These are phyloP conservation scores for Talaromyces sp. DNA, from an alignment of 2,329 filamentous ascomycete genomes.

Conservation along the genomic window DNA sequence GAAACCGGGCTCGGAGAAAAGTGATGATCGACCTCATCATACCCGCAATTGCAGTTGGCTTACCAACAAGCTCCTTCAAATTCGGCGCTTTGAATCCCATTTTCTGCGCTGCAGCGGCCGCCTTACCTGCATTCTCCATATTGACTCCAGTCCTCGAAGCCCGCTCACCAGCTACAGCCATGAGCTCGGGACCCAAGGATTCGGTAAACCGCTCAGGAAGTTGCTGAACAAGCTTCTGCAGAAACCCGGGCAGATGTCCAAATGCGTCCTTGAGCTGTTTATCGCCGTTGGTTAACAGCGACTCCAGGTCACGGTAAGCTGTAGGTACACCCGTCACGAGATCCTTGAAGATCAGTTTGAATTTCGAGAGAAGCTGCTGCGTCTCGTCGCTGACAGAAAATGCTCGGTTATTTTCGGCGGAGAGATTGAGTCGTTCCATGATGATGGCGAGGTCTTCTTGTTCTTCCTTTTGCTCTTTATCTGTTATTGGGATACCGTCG, in stretches of 20 bases:
- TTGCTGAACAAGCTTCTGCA: slow-evolving; percentile 82
- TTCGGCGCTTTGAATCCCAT: slow-evolving; percentile 66
- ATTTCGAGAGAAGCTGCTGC: slow-evolving; percentile 73
- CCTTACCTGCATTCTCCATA: slow-evolving; percentile 48
- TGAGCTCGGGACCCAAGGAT: slow-evolving; percentile 72
- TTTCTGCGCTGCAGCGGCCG: slow-evolving; percentile 57
- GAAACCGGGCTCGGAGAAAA: slow-evolving; percentile 81
- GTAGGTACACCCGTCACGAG: slow-evolving; percentile 89
- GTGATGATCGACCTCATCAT: slow-evolving; percentile 89
- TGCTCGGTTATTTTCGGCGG: slow-evolving; percentile 78
- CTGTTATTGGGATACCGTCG: slow-evolving; percentile 27
- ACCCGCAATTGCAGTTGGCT: slow-evolving; percentile 78
- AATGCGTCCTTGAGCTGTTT: slow-evolving; percentile 63
- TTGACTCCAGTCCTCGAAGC: slow-evolving; percentile 57
- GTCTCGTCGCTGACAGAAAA: slow-evolving; percentile 83
- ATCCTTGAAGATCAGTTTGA: slow-evolving; percentile 89
- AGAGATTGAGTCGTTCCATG: slow-evolving; percentile 79
- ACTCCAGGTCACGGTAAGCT: slow-evolving; percentile 84
- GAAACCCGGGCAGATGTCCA: slow-evolving; percentile 66
- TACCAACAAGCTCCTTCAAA: slow-evolving; percentile 74
- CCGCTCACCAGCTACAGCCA: slow-evolving; percentile 69
- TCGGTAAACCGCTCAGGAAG: slow-evolving; percentile 78
- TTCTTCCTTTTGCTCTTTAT: slow-evolving; percentile 54
- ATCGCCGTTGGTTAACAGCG: slow-evolving; percentile 61
- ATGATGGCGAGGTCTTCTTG: slow-evolving; percentile 72